A percentile compares a stretch with the other conserved stretches of the same genome.
Conservation (phyloP, 768 basidiomycete genomes). For the Auriscalpium orientale region DNA sequence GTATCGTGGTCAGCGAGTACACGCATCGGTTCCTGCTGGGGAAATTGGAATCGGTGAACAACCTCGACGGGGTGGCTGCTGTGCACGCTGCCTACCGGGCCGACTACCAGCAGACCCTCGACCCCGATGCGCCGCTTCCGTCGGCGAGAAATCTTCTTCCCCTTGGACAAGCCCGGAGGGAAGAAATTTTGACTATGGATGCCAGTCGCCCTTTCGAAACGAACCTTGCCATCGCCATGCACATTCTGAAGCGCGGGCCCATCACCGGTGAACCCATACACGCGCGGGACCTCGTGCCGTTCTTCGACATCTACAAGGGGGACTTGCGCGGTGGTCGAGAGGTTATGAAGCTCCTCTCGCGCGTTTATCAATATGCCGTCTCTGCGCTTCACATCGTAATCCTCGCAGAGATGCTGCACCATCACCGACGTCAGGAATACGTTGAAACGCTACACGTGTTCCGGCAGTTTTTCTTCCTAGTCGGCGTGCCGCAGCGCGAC, state of each 20-base stretch:
- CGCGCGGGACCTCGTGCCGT: conserved; percentile 5
- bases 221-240: conserved; percentile 1
- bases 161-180: neutral
- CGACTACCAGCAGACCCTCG: neutral
- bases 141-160: neutral
- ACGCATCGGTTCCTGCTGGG: conserved; percentile 30
- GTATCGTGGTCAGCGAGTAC: conserved; percentile 25
- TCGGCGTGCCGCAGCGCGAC: conserved; percentile 40
- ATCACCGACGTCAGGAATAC: conserved; percentile 6
- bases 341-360: conserved; percentile 2
- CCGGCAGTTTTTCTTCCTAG: conserved; percentile 40
- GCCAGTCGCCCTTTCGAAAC: neutral
- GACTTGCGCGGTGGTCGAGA: neutral
- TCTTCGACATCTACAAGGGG: conserved; percentile 12
- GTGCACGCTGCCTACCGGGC: neutral
- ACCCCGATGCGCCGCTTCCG: conserved; percentile 1
- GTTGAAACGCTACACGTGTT: conserved; percentile 29
- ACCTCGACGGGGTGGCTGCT: neutral
- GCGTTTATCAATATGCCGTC: conserved; percentile 4
- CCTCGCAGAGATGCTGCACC: conserved; percentile 22
- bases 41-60: conserved; percentile 17
- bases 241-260: neutral
- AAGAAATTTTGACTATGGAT: neutral
- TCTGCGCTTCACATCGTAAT: conserved; percentile 1
- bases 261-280: neutral